phyloP scores from a whole-genome alignment of 2,329 filamentous ascomycete species.

The Harringtonia lauricola region DNA sequence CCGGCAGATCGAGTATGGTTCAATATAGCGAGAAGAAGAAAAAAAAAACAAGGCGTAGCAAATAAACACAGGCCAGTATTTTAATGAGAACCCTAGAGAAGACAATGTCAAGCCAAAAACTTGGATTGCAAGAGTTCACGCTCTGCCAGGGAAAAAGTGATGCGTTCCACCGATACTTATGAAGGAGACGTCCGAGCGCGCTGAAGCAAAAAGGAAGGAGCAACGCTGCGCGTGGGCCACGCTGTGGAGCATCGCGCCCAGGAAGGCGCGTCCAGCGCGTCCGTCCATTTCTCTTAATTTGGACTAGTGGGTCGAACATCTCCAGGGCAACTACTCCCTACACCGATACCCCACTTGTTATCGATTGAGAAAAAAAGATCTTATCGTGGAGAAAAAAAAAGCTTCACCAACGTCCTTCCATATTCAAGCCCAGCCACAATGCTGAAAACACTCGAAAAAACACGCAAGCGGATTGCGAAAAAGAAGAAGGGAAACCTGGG shows the following conservation, averaged over 20 bases:
- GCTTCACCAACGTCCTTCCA: background rate
- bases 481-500: conserved; percentile 67
- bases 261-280: conserved; percentile 11
- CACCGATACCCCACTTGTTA: conserved; percentile 6
- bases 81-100: too few species aligned
- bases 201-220: background rate
- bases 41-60: too few species aligned
- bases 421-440: conserved; percentile 31
- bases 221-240: background rate
- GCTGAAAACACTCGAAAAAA: conserved; percentile 70
- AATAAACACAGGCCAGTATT: too few species aligned
- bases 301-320: conserved; percentile 10
- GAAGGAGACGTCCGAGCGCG: too few species aligned
- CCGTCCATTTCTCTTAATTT: background rate
- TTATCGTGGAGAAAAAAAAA: conserved; percentile 2
- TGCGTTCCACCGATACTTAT: too few species aligned
- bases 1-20: too few species aligned
- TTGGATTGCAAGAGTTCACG: background rate
- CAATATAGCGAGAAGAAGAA: too few species aligned
- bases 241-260: background rate
- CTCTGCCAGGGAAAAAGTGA: too few species aligned
- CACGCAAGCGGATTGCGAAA: conserved; percentile 81
- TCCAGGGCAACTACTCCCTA: conserved; percentile 11
- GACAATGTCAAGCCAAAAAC: too few species aligned
- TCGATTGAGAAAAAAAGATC: conserved; percentile 1